phyloP scores from a whole-genome alignment of 108 stramenopile genomes.

The Thalassiosira profunda region DNA sequence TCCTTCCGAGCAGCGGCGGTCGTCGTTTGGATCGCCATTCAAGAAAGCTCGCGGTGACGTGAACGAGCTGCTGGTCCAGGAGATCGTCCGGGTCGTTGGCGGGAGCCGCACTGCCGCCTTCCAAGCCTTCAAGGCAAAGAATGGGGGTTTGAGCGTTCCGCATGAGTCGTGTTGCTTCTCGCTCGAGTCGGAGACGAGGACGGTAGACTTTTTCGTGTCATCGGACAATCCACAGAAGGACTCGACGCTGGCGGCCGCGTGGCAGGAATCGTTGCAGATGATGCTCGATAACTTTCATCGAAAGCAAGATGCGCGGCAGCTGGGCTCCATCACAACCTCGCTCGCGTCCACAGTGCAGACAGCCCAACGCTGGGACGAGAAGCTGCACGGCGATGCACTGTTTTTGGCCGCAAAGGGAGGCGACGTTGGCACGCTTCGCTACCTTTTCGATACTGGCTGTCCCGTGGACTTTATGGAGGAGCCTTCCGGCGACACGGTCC shows the following conservation, averaged over 20 bases:
- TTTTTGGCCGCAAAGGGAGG: constrained; percentile 29
- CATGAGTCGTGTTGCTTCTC: constrained; percentile 36
- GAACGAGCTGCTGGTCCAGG: constrained; percentile 15
- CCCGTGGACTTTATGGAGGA: constrained; percentile 38
- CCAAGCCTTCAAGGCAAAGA: constrained; percentile 26
- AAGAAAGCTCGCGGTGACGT: not conserved
- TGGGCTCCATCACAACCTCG: too few relatives aligned
- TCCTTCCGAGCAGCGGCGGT: not conserved
- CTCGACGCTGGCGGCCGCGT: constrained; percentile 1
- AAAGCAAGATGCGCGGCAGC: not conserved
- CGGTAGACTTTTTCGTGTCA: constrained; percentile 27
- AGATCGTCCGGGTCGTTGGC: constrained; percentile 7
- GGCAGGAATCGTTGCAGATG: constrained; percentile 13
- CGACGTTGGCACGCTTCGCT: constrained; percentile 23
- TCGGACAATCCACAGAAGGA: constrained; percentile 9
- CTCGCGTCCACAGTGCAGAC: not conserved
- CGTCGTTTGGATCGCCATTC: not conserved
- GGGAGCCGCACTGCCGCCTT: constrained; percentile 25
- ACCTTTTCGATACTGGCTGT: constrained; percentile 37
- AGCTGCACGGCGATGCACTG: constrained; percentile 8
- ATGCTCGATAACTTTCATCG: constrained; percentile 11
- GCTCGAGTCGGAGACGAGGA: constrained; percentile 10
- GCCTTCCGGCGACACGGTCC: constrained; percentile 55
- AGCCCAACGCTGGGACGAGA: constrained; percentile 1
- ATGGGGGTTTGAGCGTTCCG: constrained; percentile 15